Evolutionary conservation across 306 rosid species (phyloP).

Genomic region (Gillenia trifoliata): DNA sequence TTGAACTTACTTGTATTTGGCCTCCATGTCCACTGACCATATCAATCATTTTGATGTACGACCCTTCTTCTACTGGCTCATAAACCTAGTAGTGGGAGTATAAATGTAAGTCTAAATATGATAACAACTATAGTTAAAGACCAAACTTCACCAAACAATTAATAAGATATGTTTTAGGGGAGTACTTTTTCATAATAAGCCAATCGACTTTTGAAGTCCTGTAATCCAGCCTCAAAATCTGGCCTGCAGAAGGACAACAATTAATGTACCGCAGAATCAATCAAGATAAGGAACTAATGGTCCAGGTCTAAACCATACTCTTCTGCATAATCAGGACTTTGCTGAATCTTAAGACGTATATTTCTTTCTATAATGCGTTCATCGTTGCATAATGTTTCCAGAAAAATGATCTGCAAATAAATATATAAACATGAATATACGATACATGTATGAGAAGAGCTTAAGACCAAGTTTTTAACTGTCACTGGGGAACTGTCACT

Average conservation of each 20-base stretch:
- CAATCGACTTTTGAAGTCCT: slow-evolving; percentile 80
- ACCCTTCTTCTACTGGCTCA: slow-evolving; percentile 96
- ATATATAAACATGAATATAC: not conserved
- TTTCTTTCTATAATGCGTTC: slow-evolving; percentile 85
- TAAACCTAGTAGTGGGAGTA: slow-evolving; percentile 54
- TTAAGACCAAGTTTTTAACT: slow-evolving; percentile 11
- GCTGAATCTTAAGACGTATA: slow-evolving; percentile 94
- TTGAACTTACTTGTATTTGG: slow-evolving; percentile 82
- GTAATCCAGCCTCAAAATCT: slow-evolving; percentile 88
- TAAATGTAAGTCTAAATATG: slow-evolving; percentile 9
- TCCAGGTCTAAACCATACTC: slow-evolving; percentile 58
- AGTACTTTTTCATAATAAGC: slow-evolving; percentile 79
- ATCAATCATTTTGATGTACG: slow-evolving; percentile 98
- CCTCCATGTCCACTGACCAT: slow-evolving; percentile 98
- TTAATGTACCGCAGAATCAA: slow-evolving; percentile 14
- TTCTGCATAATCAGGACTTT: slow-evolving; percentile 99
- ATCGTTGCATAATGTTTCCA: slow-evolving; percentile 96
- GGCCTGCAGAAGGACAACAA: slow-evolving; percentile 56
- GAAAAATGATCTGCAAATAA: slow-evolving; percentile 78
- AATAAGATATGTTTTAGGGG: slow-evolving; percentile 12
- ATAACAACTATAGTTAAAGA: slow-evolving; percentile 2
- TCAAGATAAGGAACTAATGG: slow-evolving; percentile 20
- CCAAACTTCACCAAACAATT: slow-evolving; percentile 20
- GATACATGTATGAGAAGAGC: slow-evolving; percentile 17
- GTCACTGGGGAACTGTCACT: slow-evolving; percentile 18